phyloP scores from a whole-genome alignment of 2,329 filamentous ascomycete genomes.

The Calonectria montana region DNA sequence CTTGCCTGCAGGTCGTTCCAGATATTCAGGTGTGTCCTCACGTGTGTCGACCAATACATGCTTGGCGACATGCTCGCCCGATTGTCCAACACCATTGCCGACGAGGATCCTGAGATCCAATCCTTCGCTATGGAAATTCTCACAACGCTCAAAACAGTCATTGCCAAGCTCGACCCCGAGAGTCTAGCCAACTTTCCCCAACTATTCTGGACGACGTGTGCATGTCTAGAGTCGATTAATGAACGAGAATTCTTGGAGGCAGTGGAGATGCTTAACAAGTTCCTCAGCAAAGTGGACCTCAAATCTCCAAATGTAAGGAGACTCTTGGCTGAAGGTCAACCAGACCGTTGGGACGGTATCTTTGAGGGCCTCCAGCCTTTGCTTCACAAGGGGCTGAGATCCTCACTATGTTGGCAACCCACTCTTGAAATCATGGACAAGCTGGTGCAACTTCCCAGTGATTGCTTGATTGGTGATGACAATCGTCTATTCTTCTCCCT shows the following conservation, averaged over 20 bases:
- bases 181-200: slow-evolving; percentile 92
- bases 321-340: slow-evolving; percentile 81
- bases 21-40: slow-evolving; percentile 93
- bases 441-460: slow-evolving; percentile 82
- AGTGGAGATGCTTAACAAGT: slow-evolving; percentile 88
- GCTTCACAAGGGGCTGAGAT: slow-evolving; percentile 92
- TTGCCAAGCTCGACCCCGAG: slow-evolving; percentile 82
- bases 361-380: slow-evolving; percentile 90
- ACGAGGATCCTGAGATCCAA: slow-evolving; percentile 93
- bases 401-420: slow-evolving; percentile 82
- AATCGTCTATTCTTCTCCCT: slow-evolving; percentile 85
- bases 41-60: slow-evolving; percentile 91
- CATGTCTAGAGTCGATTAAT: slow-evolving; percentile 95
- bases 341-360: slow-evolving; percentile 85
- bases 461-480: slow-evolving; percentile 83
- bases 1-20: slow-evolving; percentile 97
- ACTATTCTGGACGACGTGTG: slow-evolving; percentile 97
- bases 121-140: slow-evolving; percentile 98
- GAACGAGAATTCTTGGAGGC: slow-evolving; percentile 95
- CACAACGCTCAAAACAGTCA: slow-evolving; percentile 92
- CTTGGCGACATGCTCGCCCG: slow-evolving; percentile 96
- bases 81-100: slow-evolving; percentile 95
- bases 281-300: slow-evolving; percentile 87
- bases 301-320: slow-evolving; percentile 75
- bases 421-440: slow-evolving; percentile 83